Evolutionary conservation across 257 asterid species (phyloP), one percentile per base, ranked within the genome.

Genomic region (Solanum neorickii): DNA sequence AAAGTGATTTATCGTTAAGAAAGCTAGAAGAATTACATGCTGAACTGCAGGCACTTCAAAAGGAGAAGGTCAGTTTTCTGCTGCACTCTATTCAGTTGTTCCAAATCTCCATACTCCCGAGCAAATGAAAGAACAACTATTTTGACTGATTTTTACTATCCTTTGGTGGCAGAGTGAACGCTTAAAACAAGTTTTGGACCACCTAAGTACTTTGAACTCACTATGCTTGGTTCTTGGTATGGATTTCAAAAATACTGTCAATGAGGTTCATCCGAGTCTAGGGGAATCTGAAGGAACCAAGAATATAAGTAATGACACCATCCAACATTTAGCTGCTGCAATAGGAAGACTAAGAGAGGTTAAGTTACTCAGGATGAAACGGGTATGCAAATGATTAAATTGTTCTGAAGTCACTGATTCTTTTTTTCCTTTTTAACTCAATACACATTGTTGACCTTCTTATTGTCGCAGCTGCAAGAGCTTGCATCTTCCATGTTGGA

Each of bases 161-260:
- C 27, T 47, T 35, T 92, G 29, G 25, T 5, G 77, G 92, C 97
- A 97, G 99, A 93, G 92, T 91, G 99, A 92, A 86, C 99, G 99
- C 65, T 86, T 97, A 91, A 95, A 94, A 90, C 92, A 93, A 91
- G 93, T 96, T 60, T 31, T 92, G 83, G 98, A 96, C 88, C 93
- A 90, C 88, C 92, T 96, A 91, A 95, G 87, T 86, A 87, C 90
- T 89, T 85, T 97, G 90, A 92, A 92, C 89, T 93, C 96, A 9
- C 91, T 94, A 88, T 97, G 99, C 94, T 90, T 91, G 37, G 99
- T 96, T 90, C 99, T 97, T 68, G 98, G 99, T 27, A 87, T 97
- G 91, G 99, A 96, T 90, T 96, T 95, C 92, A 87, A 91, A 90
- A 93, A 93, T 77, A 95, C 92, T 49, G 94, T 94, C 46, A 82